Conservation (phyloP, 2,329 filamentous ascomycete genomes). For the Colletotrichum tropicicola region DNA sequence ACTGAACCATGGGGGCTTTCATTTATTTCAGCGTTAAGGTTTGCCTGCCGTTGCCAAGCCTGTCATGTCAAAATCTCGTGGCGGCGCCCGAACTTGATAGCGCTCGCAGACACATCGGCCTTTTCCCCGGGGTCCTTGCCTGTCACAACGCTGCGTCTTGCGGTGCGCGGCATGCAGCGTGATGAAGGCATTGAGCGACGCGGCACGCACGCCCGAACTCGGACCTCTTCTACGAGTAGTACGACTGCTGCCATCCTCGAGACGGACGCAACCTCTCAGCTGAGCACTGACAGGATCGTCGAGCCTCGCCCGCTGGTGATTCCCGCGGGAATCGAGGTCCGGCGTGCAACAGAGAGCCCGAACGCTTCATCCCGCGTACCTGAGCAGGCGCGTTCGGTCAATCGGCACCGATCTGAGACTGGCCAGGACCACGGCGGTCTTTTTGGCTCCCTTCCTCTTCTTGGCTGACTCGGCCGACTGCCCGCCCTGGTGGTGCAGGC, state of each 20-base stretch:
- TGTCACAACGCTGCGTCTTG: background rate
- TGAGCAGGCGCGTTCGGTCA: background rate
- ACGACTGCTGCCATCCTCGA: no score
- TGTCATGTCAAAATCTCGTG: slow-evolving; percentile 17
- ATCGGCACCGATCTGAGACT: slow-evolving; percentile 6
- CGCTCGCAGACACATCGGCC: background rate
- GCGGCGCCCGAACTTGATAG: background rate
- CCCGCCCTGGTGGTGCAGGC: no score
- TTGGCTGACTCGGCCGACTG: slow-evolving; percentile 1
- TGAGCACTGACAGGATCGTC: no score
- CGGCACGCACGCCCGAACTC: slow-evolving; percentile 6
- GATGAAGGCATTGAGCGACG: background rate
- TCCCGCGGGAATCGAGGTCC: no score
- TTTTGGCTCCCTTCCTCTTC: background rate
- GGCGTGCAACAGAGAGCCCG: no score
- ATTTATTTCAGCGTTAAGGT: background rate
- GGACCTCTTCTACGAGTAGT: slow-evolving; percentile 1
- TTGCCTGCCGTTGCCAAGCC: slow-evolving; percentile 15
- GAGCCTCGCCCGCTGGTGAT: no score
- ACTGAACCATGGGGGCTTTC: background rate
- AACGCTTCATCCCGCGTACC: no score
- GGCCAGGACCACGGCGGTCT: no score
- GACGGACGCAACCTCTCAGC: no score
- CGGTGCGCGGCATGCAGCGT: background rate
- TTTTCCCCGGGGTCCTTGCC: background rate